Percentiles rank a stretch among this genome's conserved stretches.
These are phyloP conservation scores for Forsythia viridissima DNA, from an alignment of 257 asterid species.

Conservation along the genomic window DNA sequence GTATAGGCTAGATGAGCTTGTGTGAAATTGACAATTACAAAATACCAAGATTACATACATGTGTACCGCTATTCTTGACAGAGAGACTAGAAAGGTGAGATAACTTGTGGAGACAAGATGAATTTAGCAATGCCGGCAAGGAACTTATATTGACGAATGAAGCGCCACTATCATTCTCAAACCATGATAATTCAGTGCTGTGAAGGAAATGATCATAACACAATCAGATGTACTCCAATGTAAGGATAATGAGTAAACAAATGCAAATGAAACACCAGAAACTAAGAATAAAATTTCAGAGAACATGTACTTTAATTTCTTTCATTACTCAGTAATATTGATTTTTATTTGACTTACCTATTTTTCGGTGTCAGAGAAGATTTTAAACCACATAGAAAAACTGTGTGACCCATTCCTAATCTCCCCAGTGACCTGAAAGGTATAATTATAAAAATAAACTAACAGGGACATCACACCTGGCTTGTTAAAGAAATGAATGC, in stretches of 20 bases:
- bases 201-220: constrained; percentile 16
- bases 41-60: constrained; percentile 47
- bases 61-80: constrained; percentile 38
- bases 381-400: constrained; percentile 75
- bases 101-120: constrained; percentile 74
- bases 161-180: constrained; percentile 60
- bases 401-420: constrained; percentile 69
- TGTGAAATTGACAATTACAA: background rate
- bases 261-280: background rate
- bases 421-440: constrained; percentile 79
- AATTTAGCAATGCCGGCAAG: constrained; percentile 75
- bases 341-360: constrained; percentile 41
- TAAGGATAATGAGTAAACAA: background rate
- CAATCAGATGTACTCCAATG: constrained; percentile 7
- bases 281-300: background rate
- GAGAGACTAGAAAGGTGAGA: constrained; percentile 60
- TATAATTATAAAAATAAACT: constrained; percentile 1
- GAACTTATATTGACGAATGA: constrained; percentile 78
- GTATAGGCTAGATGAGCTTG: background rate
- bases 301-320: background rate
- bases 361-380: constrained; percentile 53
- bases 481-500: constrained; percentile 3
- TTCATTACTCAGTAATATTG: background rate
- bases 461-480: background rate
- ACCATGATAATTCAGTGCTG: constrained; percentile 83